These are phyloP conservation scores for Brasilioporus rufonigricans DNA, from an alignment of 768 basidiomycete species.

Conservation along the genomic window DNA sequence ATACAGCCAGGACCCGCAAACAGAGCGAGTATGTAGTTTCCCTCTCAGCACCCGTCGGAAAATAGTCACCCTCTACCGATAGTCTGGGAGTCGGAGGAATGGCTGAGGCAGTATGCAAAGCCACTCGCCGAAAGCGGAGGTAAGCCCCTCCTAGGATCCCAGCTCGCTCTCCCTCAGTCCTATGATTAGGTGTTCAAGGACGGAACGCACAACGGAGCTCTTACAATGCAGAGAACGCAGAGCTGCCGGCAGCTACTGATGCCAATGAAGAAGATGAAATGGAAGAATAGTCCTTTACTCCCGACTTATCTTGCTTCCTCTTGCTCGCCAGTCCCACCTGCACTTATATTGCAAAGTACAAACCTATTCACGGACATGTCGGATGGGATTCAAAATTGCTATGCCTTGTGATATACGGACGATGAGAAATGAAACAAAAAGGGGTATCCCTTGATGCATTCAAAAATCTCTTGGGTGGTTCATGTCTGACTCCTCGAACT, in stretches of 20 bases:
- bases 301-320: neutral
- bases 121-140: constrained; percentile 76
- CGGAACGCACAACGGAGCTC: constrained; percentile 36
- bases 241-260: constrained; percentile 29
- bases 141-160: constrained; percentile 27
- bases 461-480: constrained; percentile 47
- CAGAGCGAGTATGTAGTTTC: constrained; percentile 61
- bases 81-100: constrained; percentile 98
- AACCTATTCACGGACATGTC: neutral
- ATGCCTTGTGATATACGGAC: neutral
- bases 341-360: neutral
- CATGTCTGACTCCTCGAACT: constrained; percentile 63
- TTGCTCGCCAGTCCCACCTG: neutral
- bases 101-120: constrained; percentile 80
- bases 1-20: constrained; percentile 63
- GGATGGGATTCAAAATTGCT: constrained; percentile 3
- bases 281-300: constrained; percentile 52
- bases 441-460: neutral
- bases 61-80: constrained; percentile 5
- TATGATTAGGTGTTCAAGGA: constrained; percentile 50
- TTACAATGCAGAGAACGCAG: constrained; percentile 20
- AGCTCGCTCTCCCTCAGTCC: constrained; percentile 1
- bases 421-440: too few relatives aligned
- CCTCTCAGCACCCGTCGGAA: neutral
- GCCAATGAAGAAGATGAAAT: constrained; percentile 50